Evolutionary conservation across 208 protist species (phyloP).

Genomic region (Crithidia bombi): DNA sequence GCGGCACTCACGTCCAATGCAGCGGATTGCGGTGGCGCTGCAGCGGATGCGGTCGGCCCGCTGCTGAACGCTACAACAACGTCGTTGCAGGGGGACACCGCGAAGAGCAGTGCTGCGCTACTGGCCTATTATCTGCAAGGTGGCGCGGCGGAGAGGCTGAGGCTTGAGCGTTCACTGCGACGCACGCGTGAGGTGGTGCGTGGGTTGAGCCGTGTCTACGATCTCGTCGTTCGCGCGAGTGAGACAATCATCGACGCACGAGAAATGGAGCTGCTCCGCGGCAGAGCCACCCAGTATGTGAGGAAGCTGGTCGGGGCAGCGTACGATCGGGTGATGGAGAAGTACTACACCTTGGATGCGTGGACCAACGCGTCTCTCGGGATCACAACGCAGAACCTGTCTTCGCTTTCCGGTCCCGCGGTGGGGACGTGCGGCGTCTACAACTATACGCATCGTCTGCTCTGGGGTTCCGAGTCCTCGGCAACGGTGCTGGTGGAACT

Average conservation of each 20-base stretch:
- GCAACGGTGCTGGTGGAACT: not conserved
- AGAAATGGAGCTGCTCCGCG: constrained; percentile 18
- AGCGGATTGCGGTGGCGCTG: constrained; percentile 25
- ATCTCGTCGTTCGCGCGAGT: constrained; percentile 8
- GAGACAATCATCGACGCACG: not conserved
- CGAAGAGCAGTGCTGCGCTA: constrained; percentile 22
- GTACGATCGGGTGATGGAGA: constrained; percentile 33
- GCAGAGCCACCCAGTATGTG: constrained; percentile 17
- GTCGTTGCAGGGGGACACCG: not conserved
- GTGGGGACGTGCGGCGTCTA: constrained; percentile 4
- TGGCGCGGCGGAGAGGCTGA: constrained; percentile 27
- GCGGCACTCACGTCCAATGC: constrained; percentile 24
- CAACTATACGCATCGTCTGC: constrained; percentile 15
- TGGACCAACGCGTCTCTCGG: constrained; percentile 29
- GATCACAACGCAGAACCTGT: constrained; percentile 1
- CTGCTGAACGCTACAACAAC: constrained; percentile 7
- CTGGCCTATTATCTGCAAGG: constrained; percentile 19
- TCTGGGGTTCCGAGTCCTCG: constrained; percentile 18
- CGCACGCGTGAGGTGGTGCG: constrained; percentile 31
- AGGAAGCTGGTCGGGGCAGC: constrained; percentile 12
- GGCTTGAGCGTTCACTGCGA: constrained; percentile 31
- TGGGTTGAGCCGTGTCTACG: constrained; percentile 14
- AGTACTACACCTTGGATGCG: constrained; percentile 27
- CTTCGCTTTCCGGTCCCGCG: constrained; percentile 9
- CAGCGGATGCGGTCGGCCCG: constrained; percentile 24